Evolutionary conservation across 1,284 basidiomycete genomes (phyloP).

Genomic region (Coriolopsis trogii): DNA sequence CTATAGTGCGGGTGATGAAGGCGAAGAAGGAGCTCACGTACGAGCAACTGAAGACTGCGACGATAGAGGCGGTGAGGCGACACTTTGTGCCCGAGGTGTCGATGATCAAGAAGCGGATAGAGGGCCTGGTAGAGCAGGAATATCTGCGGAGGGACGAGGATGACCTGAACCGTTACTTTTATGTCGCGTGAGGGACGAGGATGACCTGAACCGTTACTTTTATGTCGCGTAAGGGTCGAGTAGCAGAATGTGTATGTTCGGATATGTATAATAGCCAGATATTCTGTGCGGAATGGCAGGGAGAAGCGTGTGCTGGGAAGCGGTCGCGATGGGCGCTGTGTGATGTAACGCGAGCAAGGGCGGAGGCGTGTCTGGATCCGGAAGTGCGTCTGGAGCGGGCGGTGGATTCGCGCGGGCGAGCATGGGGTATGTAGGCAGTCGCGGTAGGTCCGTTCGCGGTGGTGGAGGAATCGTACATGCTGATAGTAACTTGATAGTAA

Average conservation of each 20-base stretch:
- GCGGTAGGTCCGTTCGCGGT: too few species aligned
- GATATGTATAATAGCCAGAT: too few species aligned
- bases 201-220: constrained; percentile 67
- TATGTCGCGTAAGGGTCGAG: constrained; percentile 67
- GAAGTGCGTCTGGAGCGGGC: too few species aligned
- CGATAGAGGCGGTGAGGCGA: constrained; percentile 79
- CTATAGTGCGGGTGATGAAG: constrained; percentile 96
- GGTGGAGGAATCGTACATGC: too few species aligned
- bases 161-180: constrained; percentile 73
- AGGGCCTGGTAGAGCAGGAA: constrained; percentile 82
- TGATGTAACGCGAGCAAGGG: not conserved
- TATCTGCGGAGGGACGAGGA: constrained; percentile 80
- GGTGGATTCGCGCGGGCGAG: too few species aligned
- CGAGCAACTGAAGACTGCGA: constrained; percentile 78
- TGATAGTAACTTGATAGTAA: too few species aligned
- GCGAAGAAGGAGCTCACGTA: constrained; percentile 79
- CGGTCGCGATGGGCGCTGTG: not conserved
- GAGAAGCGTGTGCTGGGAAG: not conserved
- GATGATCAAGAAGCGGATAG: constrained; percentile 85
- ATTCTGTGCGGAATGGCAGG: not conserved
- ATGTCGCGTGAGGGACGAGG: constrained; percentile 60
- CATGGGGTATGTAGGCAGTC: too few species aligned
- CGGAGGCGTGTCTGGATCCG: not conserved
- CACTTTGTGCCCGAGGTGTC: constrained; percentile 76
- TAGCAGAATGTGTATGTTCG: too few species aligned